Base-by-base conservation (phyloP, 1,139 yeast genomes). In the Zygosaccharomyces pseudobailii region DNA sequence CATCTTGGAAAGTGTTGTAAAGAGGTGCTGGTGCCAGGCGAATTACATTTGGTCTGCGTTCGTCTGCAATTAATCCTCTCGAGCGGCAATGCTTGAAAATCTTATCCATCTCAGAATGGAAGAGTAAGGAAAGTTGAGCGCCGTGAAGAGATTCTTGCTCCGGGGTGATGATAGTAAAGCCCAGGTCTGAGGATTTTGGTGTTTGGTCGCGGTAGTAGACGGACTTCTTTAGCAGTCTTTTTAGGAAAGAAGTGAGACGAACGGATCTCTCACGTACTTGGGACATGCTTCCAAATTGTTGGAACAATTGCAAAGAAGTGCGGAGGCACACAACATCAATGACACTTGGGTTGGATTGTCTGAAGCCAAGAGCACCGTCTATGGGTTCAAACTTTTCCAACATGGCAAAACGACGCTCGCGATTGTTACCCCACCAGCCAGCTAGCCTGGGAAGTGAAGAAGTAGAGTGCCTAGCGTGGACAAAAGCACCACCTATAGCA, bases 381-480 rank as follows among this genome's bases (percentile, higher is more conserved):
- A 86, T 84, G 0, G 96, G 96, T 51, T 83, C 84, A 56, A 88
- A 90, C 38, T 72, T 63, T 60, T 86, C 94, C 49, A 76, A 66
- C 97, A 90, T 90, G 56, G 82, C 74, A 65, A 90, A 90, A 51
- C 97, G 71, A 28, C 79, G 80, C 2, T 61, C 56, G 0, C 83
- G 71, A 55, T 85, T 80, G 62, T 87, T 89, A 0, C 97, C 97
- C 97, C 97, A 90, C 97, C 97, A 90, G 0, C 97, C 97, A 0
- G 96, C 95, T 47, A 87, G 71, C 54, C 97, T 72, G 1, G 95
- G 85, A 32, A 77, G 61, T 44, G 67, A 66, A 13, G 62, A 54
- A 23, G 58, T 61, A 54, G 62, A 58, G 61, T 69, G 71, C 45
- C 59, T 66, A 37, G 79, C 82, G 63, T 88, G 80, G 24, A 89